These are phyloP conservation scores for Tilletia caries DNA, from an alignment of 1,284 basidiomycete species.

Conservation along the genomic window DNA sequence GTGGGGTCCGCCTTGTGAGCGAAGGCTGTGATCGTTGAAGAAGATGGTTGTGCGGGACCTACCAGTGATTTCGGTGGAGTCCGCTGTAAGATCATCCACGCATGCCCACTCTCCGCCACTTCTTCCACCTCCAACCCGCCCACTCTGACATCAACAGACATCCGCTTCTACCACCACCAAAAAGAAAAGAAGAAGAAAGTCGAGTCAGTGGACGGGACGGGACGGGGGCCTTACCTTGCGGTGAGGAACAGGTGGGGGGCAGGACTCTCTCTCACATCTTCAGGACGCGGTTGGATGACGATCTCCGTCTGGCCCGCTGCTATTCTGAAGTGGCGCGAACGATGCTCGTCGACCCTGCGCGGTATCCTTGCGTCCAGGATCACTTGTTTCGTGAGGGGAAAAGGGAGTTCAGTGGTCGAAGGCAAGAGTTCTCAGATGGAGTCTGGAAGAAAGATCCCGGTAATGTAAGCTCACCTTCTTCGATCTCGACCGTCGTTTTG, in stretches of 20 bases:
- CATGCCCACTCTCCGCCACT: constrained; percentile 3
- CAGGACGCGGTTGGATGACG: neutral
- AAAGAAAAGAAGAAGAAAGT: neutral
- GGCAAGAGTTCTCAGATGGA: no score
- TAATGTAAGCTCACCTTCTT: neutral
- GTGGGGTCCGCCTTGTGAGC: no score
- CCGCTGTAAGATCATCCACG: neutral
- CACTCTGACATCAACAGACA: neutral
- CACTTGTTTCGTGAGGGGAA: no score
- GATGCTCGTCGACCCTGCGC: neutral
- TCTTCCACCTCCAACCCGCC: neutral
- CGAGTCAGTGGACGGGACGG: neutral
- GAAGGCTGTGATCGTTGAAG: neutral
- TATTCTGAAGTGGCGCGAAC: constrained; percentile 12
- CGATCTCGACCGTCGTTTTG: neutral
- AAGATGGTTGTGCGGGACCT: no score
- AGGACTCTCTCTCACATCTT: constrained; percentile 5
- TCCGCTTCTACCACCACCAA: neutral
- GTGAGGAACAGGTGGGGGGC: neutral
- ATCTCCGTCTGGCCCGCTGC: neutral
- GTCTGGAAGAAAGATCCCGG: no score
- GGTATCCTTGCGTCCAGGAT: neutral
- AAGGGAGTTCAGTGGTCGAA: no score
- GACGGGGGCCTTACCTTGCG: no score
- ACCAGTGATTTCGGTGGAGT: neutral